Evolutionary conservation across 352 stramenopile genomes (phyloP).

Genomic region (Globisporangium takayamanum): DNA sequence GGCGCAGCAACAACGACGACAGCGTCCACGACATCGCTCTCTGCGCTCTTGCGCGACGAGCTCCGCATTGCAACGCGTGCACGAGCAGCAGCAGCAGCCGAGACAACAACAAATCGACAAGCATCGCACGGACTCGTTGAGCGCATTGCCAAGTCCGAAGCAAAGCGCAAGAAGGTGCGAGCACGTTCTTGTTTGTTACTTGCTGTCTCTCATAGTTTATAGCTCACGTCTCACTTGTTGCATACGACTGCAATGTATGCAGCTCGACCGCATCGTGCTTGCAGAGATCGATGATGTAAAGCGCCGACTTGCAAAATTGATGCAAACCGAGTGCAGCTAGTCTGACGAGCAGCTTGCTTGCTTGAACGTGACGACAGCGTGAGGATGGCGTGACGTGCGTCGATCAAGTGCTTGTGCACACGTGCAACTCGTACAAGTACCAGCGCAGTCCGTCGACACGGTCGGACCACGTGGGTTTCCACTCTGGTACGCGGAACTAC

Average conservation of each 20-base stretch:
- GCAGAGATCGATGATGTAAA: constrained; percentile 63
- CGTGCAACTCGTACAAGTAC: constrained; percentile 67
- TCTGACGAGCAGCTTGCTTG: not conserved
- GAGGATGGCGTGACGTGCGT: not conserved
- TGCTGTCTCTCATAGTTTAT: not conserved
- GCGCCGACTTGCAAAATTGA: constrained; percentile 43
- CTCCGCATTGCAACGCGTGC: constrained; percentile 19
- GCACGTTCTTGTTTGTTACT: not conserved
- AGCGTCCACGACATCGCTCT: constrained; percentile 19
- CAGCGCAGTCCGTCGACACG: constrained; percentile 48
- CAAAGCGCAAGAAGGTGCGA: constrained; percentile 58
- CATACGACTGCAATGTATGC: not conserved
- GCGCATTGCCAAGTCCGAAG: constrained; percentile 33
- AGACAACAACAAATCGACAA: not conserved
- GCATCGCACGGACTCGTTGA: constrained; percentile 34
- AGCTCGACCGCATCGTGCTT: constrained; percentile 61
- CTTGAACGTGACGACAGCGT: not conserved
- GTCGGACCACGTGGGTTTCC: constrained; percentile 51
- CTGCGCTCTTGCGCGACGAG: constrained; percentile 29
- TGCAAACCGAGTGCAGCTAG: constrained; percentile 15
- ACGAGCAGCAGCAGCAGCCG: not conserved
- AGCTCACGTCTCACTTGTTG: not conserved
- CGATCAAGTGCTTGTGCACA: not conserved
- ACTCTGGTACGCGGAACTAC: constrained; percentile 73
- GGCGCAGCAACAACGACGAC: not conserved